Base-by-base conservation (phyloP, 176 grass and related monocot genomes). In the Pontederia paniculata region DNA sequence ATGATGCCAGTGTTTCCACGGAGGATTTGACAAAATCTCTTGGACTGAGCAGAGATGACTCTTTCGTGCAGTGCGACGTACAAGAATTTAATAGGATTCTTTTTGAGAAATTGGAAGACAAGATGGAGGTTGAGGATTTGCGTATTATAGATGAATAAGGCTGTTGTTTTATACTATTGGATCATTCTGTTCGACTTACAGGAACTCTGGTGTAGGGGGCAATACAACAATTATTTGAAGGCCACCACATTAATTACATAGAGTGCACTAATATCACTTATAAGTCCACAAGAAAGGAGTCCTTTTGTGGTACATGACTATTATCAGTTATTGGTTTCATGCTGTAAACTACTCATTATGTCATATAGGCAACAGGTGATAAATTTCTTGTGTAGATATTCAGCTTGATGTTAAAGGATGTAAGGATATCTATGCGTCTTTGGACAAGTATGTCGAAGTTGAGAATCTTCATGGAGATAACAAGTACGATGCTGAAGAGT, bases 321-420 rank as follows among this genome's bases (percentile, higher is more conserved):
- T 19, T 9, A 31, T n/a, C 42, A 44, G 4, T 20, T 17, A 42
- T 16, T 17, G 42, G 9, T 60, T 44, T 42, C 19, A 12, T 60
- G 25, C 16, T 60, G 42, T 60, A 60, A 60, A 42, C 31, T 60
- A 17, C 57, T 19, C 9, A 43, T 43, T 60, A 42, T 41, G 23
- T 15, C 43, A 57, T 12, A 18, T 57, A 57, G 10, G 17, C 12
- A 12, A 17, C 44, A 43, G 13, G 44, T 44, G 57, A 12, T n/a
- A 60, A 44, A 60, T 10, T 44, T 11, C 57, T 60, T 56, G n/a
- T 43, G 5, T 60, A 60, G 57, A 60, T 60, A 25, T 60, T 60
- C 57, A 60, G 57, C 57, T 60, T 60, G 57, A 60, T 60, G 57
- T 60, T 9, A 60, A 60, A 60, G 57, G 57, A 5, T 60, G 57